phyloP scores from a whole-genome alignment of 345 rosid species.

The Barbarea vulgaris region DNA sequence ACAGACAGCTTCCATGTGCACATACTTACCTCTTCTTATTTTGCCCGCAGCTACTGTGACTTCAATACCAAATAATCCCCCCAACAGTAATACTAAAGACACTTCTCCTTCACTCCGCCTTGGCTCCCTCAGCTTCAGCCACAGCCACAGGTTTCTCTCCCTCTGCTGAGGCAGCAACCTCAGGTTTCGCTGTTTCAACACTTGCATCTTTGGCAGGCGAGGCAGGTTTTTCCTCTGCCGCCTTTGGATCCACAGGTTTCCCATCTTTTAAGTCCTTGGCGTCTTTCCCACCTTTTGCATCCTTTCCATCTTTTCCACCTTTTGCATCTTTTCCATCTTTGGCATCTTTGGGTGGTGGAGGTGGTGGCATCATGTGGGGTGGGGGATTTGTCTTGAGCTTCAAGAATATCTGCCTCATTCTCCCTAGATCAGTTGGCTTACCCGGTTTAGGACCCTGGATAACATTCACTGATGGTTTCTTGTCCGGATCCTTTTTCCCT shows the following conservation, averaged over 20 bases:
- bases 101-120: slow-evolving; percentile 28
- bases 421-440: slow-evolving; percentile 80
- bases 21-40: slow-evolving; percentile 38
- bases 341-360: slow-evolving; percentile 52
- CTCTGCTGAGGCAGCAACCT: slow-evolving; percentile 38
- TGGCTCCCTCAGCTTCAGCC: slow-evolving; percentile 44
- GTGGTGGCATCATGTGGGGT: slow-evolving; percentile 90
- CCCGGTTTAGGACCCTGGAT: slow-evolving; percentile 97
- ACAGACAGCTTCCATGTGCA: slow-evolving; percentile 22
- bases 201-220: slow-evolving; percentile 48
- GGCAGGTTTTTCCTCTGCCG: slow-evolving; percentile 37
- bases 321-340: slow-evolving; percentile 45
- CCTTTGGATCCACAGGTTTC: slow-evolving; percentile 43
- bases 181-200: slow-evolving; percentile 44
- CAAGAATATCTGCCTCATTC: slow-evolving; percentile 82
- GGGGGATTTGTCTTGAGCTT: slow-evolving; percentile 89
- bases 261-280: slow-evolving; percentile 45
- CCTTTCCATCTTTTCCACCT: slow-evolving; percentile 40
- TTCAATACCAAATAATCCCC: slow-evolving; percentile 32
- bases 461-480: slow-evolving; percentile 62
- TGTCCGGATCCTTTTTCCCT: slow-evolving; percentile 75
- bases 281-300: slow-evolving; percentile 46
- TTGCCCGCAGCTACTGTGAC: slow-evolving; percentile 34
- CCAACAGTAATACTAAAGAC: slow-evolving; percentile 30
- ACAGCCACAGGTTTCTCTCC: slow-evolving; percentile 41